phyloP scores from a whole-genome alignment of 2,329 filamentous ascomycete genomes.

The Paracoccidioides lutzii region DNA sequence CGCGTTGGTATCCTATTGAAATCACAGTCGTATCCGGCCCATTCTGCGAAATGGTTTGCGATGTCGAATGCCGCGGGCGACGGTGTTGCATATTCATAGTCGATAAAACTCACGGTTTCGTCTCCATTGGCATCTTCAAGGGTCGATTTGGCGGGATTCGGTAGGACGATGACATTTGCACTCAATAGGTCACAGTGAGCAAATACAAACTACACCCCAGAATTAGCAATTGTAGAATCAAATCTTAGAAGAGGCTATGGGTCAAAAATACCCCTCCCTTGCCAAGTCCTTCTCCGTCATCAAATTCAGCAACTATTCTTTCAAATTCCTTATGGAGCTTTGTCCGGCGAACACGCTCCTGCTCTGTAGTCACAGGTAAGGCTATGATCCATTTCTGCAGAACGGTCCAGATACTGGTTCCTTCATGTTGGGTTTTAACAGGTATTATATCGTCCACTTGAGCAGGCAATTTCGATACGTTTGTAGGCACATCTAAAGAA shows the following conservation, averaged over 20 bases:
- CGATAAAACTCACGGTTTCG: conserved; percentile 69
- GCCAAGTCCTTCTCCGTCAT: conserved; percentile 64
- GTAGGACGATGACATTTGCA: conserved; percentile 85
- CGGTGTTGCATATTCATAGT: conserved; percentile 95
- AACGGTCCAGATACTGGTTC: conserved; percentile 87
- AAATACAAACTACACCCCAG: conserved; percentile 59
- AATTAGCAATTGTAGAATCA: conserved; percentile 2
- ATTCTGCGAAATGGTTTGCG: conserved; percentile 96
- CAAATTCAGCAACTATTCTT: conserved; percentile 56
- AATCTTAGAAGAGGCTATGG: conserved; percentile 5
- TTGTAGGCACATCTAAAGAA: conserved; percentile 40
- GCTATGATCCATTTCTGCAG: conserved; percentile 93
- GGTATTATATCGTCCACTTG: conserved; percentile 17
- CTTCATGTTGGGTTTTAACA: conserved; percentile 52
- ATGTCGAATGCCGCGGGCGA: conserved; percentile 93
- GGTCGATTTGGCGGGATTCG: conserved; percentile 20
- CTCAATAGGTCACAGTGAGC: conserved; percentile 92
- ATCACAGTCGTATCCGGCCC: conserved; percentile 94
- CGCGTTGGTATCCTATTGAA: conserved; percentile 68
- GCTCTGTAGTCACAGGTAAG: conserved; percentile 59
- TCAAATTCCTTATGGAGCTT: conserved; percentile 62
- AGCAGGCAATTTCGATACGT: conserved; percentile 13
- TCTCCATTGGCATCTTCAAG: conserved; percentile 23
- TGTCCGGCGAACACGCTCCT: conserved; percentile 54
- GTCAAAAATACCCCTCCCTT: conserved; percentile 49